phyloP scores from a whole-genome alignment of 306 rosid species.

The Geum urbanum region DNA sequence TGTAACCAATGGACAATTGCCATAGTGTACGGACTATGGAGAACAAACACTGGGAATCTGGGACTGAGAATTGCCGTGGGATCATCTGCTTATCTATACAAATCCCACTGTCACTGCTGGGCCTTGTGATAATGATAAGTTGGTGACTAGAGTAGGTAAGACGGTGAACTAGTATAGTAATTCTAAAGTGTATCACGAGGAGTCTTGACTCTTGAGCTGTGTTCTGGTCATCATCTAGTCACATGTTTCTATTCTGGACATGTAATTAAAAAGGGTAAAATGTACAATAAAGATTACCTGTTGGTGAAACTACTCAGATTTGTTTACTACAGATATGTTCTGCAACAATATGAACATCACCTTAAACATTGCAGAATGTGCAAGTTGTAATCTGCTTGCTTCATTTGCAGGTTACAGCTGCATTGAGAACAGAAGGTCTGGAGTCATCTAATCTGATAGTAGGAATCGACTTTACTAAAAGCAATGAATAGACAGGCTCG shows the following conservation, averaged over 20 bases:
- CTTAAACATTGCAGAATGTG: slow-evolving; percentile 1
- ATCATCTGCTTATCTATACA: neutral
- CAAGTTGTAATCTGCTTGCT: neutral
- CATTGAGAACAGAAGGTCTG: slow-evolving; percentile 72
- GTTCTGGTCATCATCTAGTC: neutral
- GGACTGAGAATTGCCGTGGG: neutral
- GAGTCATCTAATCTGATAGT: slow-evolving; percentile 90
- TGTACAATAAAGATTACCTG: neutral
- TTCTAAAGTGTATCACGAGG: slow-evolving; percentile 8
- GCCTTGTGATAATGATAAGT: neutral
- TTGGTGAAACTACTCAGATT: neutral
- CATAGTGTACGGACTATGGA: too few species aligned
- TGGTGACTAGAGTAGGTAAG: neutral
- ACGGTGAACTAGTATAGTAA: too few species aligned
- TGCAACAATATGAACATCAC: neutral
- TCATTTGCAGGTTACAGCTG: slow-evolving; percentile 51
- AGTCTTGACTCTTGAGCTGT: neutral
- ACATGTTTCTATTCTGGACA: neutral
- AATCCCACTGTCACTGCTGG: slow-evolving; percentile 1
- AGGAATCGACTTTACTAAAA: slow-evolving; percentile 88
- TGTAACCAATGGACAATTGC: neutral
- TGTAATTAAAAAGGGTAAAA: neutral
- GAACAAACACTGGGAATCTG: too few species aligned
- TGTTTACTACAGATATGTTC: neutral
- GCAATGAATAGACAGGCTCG: slow-evolving; percentile 95